Conservation (phyloP, 352 stramenopile genomes). For the Phytophthora brassicae region DNA sequence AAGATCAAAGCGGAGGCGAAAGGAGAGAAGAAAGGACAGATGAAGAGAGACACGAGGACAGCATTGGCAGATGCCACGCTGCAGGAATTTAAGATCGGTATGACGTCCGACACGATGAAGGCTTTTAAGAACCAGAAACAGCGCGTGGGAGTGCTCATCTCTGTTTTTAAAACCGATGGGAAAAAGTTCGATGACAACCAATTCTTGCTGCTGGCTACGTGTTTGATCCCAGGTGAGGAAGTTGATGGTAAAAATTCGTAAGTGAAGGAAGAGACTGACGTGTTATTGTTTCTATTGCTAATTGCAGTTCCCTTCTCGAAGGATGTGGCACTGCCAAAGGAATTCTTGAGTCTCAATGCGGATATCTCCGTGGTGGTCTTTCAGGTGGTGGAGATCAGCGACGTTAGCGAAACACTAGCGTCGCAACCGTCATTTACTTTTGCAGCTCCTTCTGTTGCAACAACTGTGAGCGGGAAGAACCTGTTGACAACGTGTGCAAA, state of each 20-base stretch:
- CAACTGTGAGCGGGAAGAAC: conserved; percentile 42
- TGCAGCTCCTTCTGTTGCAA: conserved; percentile 14
- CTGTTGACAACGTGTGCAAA: conserved; percentile 38
- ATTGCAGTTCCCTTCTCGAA: conserved; percentile 55
- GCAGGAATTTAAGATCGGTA: conserved; percentile 64
- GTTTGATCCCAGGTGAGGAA: conserved; percentile 42
- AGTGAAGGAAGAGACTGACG: neutral
- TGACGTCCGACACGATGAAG: conserved; percentile 66
- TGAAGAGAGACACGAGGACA: neutral
- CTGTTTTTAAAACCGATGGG: conserved; percentile 49
- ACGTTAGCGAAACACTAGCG: conserved; percentile 43
- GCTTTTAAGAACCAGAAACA: conserved; percentile 59
- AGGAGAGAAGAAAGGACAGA: conserved; percentile 1
- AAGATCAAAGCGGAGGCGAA: conserved; percentile 14
- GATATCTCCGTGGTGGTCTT: conserved; percentile 60
- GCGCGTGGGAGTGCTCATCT: conserved; percentile 54
- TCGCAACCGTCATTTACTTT: conserved; percentile 45
- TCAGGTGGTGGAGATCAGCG: conserved; percentile 66
- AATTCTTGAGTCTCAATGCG: conserved; percentile 43
- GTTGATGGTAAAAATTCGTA: neutral
- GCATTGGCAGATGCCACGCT: conserved; percentile 37
- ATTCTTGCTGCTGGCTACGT: conserved; percentile 59
- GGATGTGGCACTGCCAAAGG: conserved; percentile 45
- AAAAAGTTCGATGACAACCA: conserved; percentile 55
- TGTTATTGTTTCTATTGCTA: neutral